Evolutionary conservation across 257 asterid genomes (phyloP).

Genomic region (Rubia yunnanensis): DNA sequence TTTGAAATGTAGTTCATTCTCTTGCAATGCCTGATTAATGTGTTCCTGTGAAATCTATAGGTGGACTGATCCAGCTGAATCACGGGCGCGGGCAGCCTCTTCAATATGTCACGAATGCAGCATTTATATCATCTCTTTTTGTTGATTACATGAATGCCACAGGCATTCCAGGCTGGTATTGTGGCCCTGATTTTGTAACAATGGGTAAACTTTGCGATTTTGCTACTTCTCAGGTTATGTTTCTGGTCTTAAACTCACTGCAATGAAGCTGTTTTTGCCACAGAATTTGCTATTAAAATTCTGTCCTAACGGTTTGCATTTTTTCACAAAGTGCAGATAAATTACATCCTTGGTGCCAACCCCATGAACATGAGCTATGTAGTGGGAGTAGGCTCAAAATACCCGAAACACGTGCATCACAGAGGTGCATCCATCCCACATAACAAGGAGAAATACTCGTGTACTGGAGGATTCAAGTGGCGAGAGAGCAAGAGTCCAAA

Average conservation of each 20-base stretch:
- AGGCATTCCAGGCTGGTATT: constrained; percentile 67
- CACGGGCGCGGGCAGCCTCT: constrained; percentile 51
- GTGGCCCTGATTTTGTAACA: constrained; percentile 43
- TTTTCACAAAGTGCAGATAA: constrained; percentile 29
- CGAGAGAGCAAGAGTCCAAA: constrained; percentile 45
- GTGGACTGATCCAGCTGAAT: constrained; percentile 62
- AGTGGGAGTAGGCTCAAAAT: constrained; percentile 61
- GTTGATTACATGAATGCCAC: constrained; percentile 68
- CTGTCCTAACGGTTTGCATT: not conserved
- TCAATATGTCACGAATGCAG: constrained; percentile 79
- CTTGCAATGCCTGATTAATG: not conserved
- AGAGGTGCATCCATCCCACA: constrained; percentile 80
- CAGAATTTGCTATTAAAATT: not conserved
- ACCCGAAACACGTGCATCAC: constrained; percentile 70
- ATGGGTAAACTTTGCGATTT: constrained; percentile 39
- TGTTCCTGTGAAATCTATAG: constrained; percentile 18
- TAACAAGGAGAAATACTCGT: constrained; percentile 42
- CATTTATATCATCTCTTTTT: constrained; percentile 72
- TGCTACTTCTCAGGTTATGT: constrained; percentile 63
- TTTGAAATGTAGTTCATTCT: no score
- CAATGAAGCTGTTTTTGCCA: not conserved
- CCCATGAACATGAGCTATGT: constrained; percentile 77
- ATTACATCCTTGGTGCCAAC: constrained; percentile 67
- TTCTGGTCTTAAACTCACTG: not conserved
- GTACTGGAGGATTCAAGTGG: constrained; percentile 73